Conservation (phyloP, 331 rosid species). For the Erythrophleum ivorense region DNA sequence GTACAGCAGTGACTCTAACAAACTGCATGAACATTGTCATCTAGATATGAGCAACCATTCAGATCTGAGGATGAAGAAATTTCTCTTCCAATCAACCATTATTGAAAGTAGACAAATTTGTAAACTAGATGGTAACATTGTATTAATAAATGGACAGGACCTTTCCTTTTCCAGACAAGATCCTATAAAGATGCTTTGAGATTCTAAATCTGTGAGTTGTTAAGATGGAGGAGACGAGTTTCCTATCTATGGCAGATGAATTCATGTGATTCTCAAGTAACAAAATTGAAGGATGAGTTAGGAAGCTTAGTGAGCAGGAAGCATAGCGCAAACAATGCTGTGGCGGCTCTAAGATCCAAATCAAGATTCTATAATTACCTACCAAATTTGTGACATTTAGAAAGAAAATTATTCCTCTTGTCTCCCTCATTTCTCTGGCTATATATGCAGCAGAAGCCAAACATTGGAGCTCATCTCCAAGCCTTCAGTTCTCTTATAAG, state of each 20-base stretch:
- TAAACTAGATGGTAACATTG: neutral
- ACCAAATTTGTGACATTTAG: constrained; percentile 31
- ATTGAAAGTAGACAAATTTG: neutral
- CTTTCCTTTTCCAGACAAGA: neutral
- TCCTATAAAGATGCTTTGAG: constrained; percentile 14
- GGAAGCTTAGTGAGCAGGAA: constrained; percentile 41
- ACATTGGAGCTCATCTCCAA: constrained; percentile 23
- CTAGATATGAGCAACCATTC: constrained; percentile 11
- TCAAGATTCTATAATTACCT: constrained; percentile 35
- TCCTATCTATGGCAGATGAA: neutral
- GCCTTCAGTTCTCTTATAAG: constrained; percentile 2
- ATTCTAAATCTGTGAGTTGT: neutral
- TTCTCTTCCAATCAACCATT: neutral
- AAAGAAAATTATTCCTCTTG: constrained; percentile 13
- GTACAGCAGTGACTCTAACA: neutral
- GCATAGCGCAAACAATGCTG: constrained; percentile 11
- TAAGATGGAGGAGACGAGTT: neutral
- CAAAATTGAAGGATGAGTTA: constrained; percentile 26
- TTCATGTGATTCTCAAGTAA: neutral
- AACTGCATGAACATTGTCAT: constrained; percentile 1
- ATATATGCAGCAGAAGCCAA: constrained; percentile 41
- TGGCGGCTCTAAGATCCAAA: constrained; percentile 31
- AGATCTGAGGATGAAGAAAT: constrained; percentile 26
- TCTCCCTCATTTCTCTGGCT: constrained; percentile 38
- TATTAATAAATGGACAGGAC: neutral